Evolutionary conservation across 495 filamentous ascomycete genomes (phyloP), one percentile per base, ranked within the genome.

Genomic region (Lophiostoma macrostomum): DNA sequence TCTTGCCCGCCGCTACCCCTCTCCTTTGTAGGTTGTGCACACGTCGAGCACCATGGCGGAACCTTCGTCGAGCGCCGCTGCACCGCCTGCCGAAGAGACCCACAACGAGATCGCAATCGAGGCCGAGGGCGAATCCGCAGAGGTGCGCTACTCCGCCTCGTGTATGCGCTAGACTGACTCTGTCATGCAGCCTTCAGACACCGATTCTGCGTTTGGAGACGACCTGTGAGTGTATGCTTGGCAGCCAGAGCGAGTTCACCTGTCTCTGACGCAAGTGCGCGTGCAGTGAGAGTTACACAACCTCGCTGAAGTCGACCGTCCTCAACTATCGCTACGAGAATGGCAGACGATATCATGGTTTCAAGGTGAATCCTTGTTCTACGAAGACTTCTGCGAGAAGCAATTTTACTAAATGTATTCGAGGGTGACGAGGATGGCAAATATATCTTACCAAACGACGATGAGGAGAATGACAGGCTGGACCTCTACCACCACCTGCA

Each of bases 401-500:
- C n/a, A n/a, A n/a, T n/a, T n/a, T n/a, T n/a, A n/a, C n/a, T n/a
- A n/a, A n/a, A n/a, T n/a, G n/a, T n/a, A n/a, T n/a, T n/a, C n/a
- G n/a, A n/a, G n/a, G n/a, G n/a, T n/a, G 41, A 42, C 22, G 56
- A 50, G 1, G 28, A 14, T 8, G 32, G 14, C 1, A 49, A 53
- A 72, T 55, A 70, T 44, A 35, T 30, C 50, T 50, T 61, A 24
- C 58, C 58, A 22, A 62, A 58, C 47, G 58, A 62, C 30, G 58
- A 53, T 36, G 51, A 54, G 24, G 59, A 63, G 44, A 38, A 45
- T 20, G 59, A 63, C 36, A 41, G 53, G n/a, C 49, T 63, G 3
- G 84, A 87, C 65, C 78, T 86, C 65, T 80, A 37, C 23, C 55
- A 59, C 31, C 55, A 59, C 25, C 32, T 63, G 20, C 50, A 51